These are phyloP conservation scores for Juglanconis sp. DNA, from an alignment of 2,329 filamentous ascomycete species.

Conservation along the genomic window DNA sequence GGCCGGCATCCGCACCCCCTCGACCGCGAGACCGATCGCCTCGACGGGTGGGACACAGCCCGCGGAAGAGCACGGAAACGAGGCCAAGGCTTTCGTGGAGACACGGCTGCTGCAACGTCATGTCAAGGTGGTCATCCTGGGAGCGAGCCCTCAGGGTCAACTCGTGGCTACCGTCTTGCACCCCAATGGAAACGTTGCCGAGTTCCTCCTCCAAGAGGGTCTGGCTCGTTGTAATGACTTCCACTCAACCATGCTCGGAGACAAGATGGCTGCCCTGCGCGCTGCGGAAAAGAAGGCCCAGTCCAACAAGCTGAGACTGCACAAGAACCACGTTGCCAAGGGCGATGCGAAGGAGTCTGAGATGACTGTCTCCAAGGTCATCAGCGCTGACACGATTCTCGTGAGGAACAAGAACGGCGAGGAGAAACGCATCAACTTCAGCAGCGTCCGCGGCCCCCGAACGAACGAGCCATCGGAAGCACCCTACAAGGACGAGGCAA, in stretches of 20 bases:
- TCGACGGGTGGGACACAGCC: slow-evolving; percentile 77
- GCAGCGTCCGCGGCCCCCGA: slow-evolving; percentile 92
- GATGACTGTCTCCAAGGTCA: slow-evolving; percentile 78
- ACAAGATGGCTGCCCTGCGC: slow-evolving; percentile 81
- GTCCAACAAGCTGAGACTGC: slow-evolving; percentile 71
- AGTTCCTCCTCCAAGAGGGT: slow-evolving; percentile 84
- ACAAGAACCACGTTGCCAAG: slow-evolving; percentile 77
- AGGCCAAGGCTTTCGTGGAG: slow-evolving; percentile 86
- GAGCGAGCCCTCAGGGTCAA: slow-evolving; percentile 84
- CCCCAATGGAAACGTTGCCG: slow-evolving; percentile 87
- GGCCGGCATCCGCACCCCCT: slow-evolving; percentile 82
- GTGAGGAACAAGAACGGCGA: slow-evolving; percentile 78
- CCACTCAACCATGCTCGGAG: slow-evolving; percentile 87
- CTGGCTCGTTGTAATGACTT: slow-evolving; percentile 92
- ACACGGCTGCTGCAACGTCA: slow-evolving; percentile 79
- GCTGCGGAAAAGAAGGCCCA: slow-evolving; percentile 85
- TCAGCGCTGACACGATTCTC: slow-evolving; percentile 85
- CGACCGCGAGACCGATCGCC: slow-evolving; percentile 80
- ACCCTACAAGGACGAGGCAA: slow-evolving; percentile 87
- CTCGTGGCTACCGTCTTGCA: slow-evolving; percentile 86
- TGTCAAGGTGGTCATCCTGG: slow-evolving; percentile 78
- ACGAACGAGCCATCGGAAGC: slow-evolving; percentile 80
- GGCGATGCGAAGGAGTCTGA: slow-evolving; percentile 65
- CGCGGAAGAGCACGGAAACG: slow-evolving; percentile 85
- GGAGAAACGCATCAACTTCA: slow-evolving; percentile 88